Percentiles rank a stretch among this genome's conserved stretches.
phyloP scores from a whole-genome alignment of 805 yeast species.

The Candida suzukii region DNA sequence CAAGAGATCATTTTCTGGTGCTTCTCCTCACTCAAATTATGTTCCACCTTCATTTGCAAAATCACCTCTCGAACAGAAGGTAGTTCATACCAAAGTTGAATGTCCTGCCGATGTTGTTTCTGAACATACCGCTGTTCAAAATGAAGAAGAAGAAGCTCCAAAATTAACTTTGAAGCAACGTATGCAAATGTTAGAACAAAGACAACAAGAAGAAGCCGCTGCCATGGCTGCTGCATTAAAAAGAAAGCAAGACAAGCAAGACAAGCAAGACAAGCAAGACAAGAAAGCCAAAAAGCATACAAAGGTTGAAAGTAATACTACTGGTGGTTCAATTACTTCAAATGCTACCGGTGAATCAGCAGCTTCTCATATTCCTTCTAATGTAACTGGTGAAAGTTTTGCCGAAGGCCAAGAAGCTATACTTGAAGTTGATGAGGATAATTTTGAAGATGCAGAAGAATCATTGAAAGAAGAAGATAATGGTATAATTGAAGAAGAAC shows the following conservation, averaged over 20 bases:
- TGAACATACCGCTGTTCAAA: conserved; percentile 16
- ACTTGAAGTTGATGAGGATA: background rate
- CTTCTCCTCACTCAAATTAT: conserved; percentile 53
- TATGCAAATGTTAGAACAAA: conserved; percentile 74
- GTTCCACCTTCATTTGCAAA: conserved; percentile 34
- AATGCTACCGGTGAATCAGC: conserved; percentile 1
- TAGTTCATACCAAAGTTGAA: conserved; percentile 16
- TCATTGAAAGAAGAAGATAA: conserved; percentile 20
- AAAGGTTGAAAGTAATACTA: conserved; percentile 1
- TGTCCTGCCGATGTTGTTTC: conserved; percentile 8
- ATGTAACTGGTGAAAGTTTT: background rate
- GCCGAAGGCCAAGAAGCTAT: background rate
- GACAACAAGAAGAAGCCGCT: conserved; percentile 67
- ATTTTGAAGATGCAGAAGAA: conserved; percentile 8
- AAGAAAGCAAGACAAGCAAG: conserved; percentile 43
- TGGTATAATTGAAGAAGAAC: conserved; percentile 25
- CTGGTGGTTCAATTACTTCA: conserved; percentile 8
- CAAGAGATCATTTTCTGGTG: conserved; percentile 47
- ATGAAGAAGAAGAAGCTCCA: conserved; percentile 54
- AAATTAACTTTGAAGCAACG: conserved; percentile 81
- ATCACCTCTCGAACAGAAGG: conserved; percentile 10
- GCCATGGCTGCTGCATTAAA: conserved; percentile 59
- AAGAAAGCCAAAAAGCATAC: conserved; percentile 30
- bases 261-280: no score
- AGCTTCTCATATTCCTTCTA: background rate